Evolutionary conservation across 2,329 filamentous ascomycete genomes (phyloP), one percentile per base, ranked within the genome.

Genomic region (Aspergillus awamori): DNA sequence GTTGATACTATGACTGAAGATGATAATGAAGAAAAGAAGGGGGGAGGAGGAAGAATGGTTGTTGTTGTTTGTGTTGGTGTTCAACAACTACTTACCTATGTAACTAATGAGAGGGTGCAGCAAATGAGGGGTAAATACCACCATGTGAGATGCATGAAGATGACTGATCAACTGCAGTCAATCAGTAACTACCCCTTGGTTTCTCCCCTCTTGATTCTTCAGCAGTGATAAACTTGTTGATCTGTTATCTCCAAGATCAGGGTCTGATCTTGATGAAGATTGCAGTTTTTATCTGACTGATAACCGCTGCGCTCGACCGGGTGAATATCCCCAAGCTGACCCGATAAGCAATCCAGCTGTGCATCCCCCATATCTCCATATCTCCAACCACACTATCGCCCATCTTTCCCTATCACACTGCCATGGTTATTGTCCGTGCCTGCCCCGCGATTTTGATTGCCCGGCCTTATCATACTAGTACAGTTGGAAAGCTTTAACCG

Each of bases 1-100:
- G 36, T 33, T 66, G 17, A 41, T 26, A 20, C 45, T 15, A 26
- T 17, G 17, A 15, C 5, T 33, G 61, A 53, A 56, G 62, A 53
- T 11, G 11, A 5, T 53, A 48, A 11, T 56, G 45, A 58, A 58
- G 62, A 58, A 45, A 59, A 36, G 11, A 15, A 52, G 38, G 30
- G n/a, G 17, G 20, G 41, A 51, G 17, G 33, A 57, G 39, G 26
- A 28, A 10, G 4, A 33, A 13, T 33, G 3, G 4, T 45, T 11
- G 45, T n/a, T 48, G 8, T 28, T 48, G 24, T 30, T 48, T 28
- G 15, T 48, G 45, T 28, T 48, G 45, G 22, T 28, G 45, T 30
- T 30, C 28, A 11, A 20, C 20, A 20, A 20, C 20, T 20, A 20
- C 20, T 20, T 20, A 20, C 20, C 20, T 20, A 20, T 20, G 20